phyloP scores from a whole-genome alignment of 2,329 filamentous ascomycete genomes.

The Cryphonectria radicalis region DNA sequence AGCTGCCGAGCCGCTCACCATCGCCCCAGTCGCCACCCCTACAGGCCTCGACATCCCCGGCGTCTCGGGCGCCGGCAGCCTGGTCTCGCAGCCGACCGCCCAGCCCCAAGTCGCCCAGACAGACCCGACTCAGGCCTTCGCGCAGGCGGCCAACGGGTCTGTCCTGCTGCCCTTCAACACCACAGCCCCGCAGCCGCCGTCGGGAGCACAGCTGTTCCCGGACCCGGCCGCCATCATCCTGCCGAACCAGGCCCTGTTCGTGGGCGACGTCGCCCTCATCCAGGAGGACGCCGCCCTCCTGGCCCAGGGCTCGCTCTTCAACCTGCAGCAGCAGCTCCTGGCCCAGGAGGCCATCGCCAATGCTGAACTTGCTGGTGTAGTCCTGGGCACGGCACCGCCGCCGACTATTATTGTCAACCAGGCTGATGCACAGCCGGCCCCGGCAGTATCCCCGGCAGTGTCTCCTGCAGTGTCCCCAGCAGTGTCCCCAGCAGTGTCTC shows the following conservation, averaged over 20 bases:
- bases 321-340: conserved; percentile 35
- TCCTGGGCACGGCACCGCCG: conserved; percentile 30
- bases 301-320: conserved; percentile 36
- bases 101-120: conserved; percentile 33
- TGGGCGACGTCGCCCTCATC: conserved; percentile 41
- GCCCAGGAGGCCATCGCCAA: conserved; percentile 38
- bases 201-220: conserved; percentile 39
- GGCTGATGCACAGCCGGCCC: neutral
- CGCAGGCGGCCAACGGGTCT: conserved; percentile 38
- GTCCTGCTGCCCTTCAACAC: conserved; percentile 42
- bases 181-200: conserved; percentile 36
- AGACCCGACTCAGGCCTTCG: conserved; percentile 41
- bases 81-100: conserved; percentile 30
- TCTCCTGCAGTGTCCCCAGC: too few relatives aligned
- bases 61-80: conserved; percentile 16
- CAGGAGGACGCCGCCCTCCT: conserved; percentile 41
- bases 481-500: too few relatives aligned
- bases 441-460: neutral
- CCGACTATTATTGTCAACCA: conserved; percentile 23
- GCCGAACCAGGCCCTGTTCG: conserved; percentile 40
- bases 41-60: conserved; percentile 22
- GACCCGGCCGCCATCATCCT: conserved; percentile 47
- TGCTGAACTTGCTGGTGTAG: conserved; percentile 35
- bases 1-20: conserved; percentile 42
- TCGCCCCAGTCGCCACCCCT: conserved; percentile 33